Evolutionary conservation across 495 filamentous ascomycete species (phyloP), one percentile per base, ranked within the genome.

Genomic region (Terfezia boudieri): DNA sequence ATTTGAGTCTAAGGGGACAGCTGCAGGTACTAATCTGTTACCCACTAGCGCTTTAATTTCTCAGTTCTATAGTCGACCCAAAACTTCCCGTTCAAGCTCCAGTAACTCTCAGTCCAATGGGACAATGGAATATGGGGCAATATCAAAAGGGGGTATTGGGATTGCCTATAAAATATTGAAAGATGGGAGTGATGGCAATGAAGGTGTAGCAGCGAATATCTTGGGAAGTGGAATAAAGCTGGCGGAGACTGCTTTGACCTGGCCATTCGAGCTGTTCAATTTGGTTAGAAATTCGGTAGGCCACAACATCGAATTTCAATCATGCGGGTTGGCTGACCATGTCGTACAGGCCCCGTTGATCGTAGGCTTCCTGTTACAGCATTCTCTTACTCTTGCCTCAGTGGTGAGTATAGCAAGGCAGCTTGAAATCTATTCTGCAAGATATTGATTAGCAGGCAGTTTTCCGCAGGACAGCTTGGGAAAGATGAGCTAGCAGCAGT

Each of bases 351-450:
- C 67, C 2, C 73, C 79, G 0, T 65, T 86, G 11, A 76, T 82
- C 51, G 57, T 82, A 11, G 83, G 82, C 0, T 85, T 84, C 61
- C 37, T 84, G 10, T 69, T 86, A 9, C 82, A 86, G 64, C 83
- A 84, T 67, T 78, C 75, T 51, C 71, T 86, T 43, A 83, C 78
- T 6, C 70, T 83, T 55, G 74, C 80, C 1, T 76, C 72, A 60
- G 74, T 86, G 48, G 41, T 46, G 17, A 46, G 41, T 46, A 46
- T 32, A 7, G 26, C 26, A 32, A 32, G 26, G 26, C 1, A 32
- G 26, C 4, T 32, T 7, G 26, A 32, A 32, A 32, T 32, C 26
- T 32, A 32, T 32, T 32, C 4, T 32, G 26, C 1, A 32, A 32
- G 26, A 32, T 32, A 32, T 32, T 32, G 26, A 32, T 32, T 32